phyloP scores from a whole-genome alignment of 805 yeast genomes.

The Wickerhamomyces bisporus region DNA sequence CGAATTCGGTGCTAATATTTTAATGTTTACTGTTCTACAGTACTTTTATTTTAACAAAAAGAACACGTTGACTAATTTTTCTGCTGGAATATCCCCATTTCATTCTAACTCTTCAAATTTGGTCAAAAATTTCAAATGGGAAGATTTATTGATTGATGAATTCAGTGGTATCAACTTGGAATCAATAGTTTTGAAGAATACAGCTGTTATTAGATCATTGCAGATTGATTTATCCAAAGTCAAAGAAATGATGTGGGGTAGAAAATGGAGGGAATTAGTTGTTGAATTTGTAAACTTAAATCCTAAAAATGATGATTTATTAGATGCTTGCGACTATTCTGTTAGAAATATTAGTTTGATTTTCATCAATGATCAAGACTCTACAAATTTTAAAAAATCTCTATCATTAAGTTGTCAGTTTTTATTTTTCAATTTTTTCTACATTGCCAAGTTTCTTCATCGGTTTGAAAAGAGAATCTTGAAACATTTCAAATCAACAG shows the following conservation, averaged over 20 bases:
- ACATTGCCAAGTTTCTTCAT: conserved; percentile 20
- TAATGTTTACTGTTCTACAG: conserved; percentile 39
- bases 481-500: conserved; percentile 11
- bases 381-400: conserved; percentile 20
- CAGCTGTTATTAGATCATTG: conserved; percentile 31
- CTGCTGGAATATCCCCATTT: conserved; percentile 31
- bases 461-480: conserved; percentile 18
- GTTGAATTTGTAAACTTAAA: conserved; percentile 17
- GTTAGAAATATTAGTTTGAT: conserved; percentile 20
- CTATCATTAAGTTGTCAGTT: conserved; percentile 19
- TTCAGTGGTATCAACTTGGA: conserved; percentile 31
- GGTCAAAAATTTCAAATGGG: conserved; percentile 31
- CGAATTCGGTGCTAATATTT: conserved; percentile 38
- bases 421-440: conserved; percentile 23
- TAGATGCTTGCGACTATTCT: conserved; percentile 26
- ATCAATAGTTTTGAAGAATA: conserved; percentile 32
- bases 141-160: conserved; percentile 24
- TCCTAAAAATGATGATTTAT: conserved; percentile 21
- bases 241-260: conserved; percentile 34
- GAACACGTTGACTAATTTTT: conserved; percentile 27
- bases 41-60: conserved; percentile 23
- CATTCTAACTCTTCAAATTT: conserved; percentile 37
- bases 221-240: conserved; percentile 31
- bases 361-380: conserved; percentile 21
- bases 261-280: conserved; percentile 26